Conservation (phyloP, 1,284 basidiomycete species). For the Stereum hirsutum region DNA sequence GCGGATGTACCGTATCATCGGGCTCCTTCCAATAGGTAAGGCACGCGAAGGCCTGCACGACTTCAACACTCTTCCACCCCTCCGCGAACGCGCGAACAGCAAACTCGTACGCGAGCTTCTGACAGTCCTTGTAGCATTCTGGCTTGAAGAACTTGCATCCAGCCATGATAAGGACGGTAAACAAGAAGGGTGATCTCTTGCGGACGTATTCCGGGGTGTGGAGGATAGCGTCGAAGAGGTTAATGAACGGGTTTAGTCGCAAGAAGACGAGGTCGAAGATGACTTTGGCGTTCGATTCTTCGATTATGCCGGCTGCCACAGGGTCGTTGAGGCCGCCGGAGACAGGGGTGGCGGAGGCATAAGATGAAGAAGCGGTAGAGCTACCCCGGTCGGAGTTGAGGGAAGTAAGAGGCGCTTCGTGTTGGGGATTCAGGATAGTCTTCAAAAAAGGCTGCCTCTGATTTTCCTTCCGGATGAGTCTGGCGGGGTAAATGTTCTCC, state of each 20-base stretch:
- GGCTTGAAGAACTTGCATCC: slow-evolving; percentile 80
- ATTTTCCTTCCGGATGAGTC: slow-evolving; percentile 61
- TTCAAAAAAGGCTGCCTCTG: slow-evolving; percentile 68
- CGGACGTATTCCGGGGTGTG: slow-evolving; percentile 72
- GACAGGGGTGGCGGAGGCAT: slow-evolving; percentile 15
- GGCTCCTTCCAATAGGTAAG: slow-evolving; percentile 84
- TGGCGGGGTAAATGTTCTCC: slow-evolving; percentile 60
- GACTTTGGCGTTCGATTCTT: slow-evolving; percentile 54
- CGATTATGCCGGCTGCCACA: slow-evolving; percentile 56
- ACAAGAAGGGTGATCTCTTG: slow-evolving; percentile 66
- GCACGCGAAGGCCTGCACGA: slow-evolving; percentile 77
- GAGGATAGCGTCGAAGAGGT: slow-evolving; percentile 71
- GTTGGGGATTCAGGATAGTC: slow-evolving; percentile 69
- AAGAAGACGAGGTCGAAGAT: slow-evolving; percentile 71
- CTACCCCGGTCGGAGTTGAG: slow-evolving; percentile 15
- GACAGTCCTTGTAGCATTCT: slow-evolving; percentile 55
- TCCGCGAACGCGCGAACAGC: slow-evolving; percentile 71
- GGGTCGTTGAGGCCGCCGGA: slow-evolving; percentile 44
- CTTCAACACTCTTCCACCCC: slow-evolving; percentile 68
- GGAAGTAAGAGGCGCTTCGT: slow-evolving; percentile 31
- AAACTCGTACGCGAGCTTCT: slow-evolving; percentile 61
- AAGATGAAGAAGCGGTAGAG: slow-evolving; percentile 14
- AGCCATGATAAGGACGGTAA: slow-evolving; percentile 75
- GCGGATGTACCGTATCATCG: slow-evolving; percentile 54
- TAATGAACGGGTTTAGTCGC: slow-evolving; percentile 78